phyloP scores from a whole-genome alignment of 352 stramenopile genomes.

The Phytophthora litchii region DNA sequence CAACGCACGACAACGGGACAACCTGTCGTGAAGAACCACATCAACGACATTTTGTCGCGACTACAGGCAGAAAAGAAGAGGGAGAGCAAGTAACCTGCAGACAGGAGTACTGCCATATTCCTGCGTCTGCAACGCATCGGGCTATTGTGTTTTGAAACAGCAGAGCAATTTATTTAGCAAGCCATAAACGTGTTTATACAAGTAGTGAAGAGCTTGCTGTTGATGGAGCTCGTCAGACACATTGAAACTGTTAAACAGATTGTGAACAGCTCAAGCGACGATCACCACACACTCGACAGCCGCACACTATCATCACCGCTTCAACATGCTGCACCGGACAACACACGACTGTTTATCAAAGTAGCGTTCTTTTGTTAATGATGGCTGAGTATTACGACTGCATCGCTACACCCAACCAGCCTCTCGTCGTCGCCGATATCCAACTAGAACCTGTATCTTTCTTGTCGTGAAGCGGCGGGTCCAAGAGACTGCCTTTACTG shows the following conservation, averaged over 20 bases:
- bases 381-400: conserved; percentile 27
- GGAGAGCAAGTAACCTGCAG: conserved; percentile 29
- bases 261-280: conserved; percentile 7
- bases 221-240: conserved; percentile 7
- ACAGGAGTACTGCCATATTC: conserved; percentile 1
- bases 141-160: background rate
- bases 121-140: background rate
- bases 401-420: conserved; percentile 1
- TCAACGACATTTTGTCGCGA: conserved; percentile 81
- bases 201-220: conserved; percentile 17
- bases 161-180: conserved; percentile 35
- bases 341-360: conserved; percentile 33
- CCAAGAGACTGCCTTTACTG: conserved; percentile 14
- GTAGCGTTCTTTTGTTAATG: conserved; percentile 40
- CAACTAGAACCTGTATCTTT: conserved; percentile 36
- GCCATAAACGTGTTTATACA: conserved; percentile 22
- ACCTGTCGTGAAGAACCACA: conserved; percentile 87
- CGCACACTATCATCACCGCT: conserved; percentile 17
- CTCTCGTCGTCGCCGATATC: conserved; percentile 1
- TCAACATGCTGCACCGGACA: conserved; percentile 12
- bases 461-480: conserved; percentile 24
- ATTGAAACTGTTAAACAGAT: conserved; percentile 24
- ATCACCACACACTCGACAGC: conserved; percentile 1
- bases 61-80: conserved; percentile 62
- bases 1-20: conserved; percentile 79